These are phyloP conservation scores for Castanea mollissima DNA, from an alignment of 306 rosid genomes.

Conservation along the genomic window DNA sequence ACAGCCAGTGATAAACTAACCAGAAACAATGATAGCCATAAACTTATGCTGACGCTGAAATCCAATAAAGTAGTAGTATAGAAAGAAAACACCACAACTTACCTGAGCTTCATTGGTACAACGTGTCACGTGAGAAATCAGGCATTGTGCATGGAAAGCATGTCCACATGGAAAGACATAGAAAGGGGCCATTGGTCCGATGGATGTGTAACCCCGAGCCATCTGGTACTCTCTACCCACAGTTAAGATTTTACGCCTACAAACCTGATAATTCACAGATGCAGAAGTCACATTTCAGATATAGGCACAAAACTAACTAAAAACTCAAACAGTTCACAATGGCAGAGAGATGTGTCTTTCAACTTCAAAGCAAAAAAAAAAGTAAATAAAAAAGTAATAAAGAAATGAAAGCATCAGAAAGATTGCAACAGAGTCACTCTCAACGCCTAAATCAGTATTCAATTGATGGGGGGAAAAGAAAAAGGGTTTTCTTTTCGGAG, in stretches of 20 bases:
- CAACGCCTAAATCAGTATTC: background rate
- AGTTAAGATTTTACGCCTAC: conserved; percentile 72
- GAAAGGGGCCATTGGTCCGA: conserved; percentile 93
- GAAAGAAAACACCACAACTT: conserved; percentile 25
- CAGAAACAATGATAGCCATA: background rate
- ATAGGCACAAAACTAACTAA: conserved; percentile 4
- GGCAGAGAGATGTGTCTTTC: background rate
- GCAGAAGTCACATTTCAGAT: conserved; percentile 25
- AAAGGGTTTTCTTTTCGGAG: background rate
- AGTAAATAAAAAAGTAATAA: background rate
- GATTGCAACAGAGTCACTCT: background rate
- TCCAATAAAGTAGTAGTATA: background rate
- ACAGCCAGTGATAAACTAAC: background rate
- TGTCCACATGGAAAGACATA: conserved; percentile 96
- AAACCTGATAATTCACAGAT: conserved; percentile 52
- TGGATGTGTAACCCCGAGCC: conserved; percentile 67
- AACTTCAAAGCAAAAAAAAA: background rate
- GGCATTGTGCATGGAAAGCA: conserved; percentile 85
- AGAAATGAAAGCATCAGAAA: background rate
- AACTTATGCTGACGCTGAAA: background rate
- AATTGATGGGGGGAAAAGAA: too few relatives aligned
- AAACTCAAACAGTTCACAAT: background rate
- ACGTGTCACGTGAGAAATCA: conserved; percentile 92
- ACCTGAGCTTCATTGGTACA: conserved; percentile 75
- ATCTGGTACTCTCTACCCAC: conserved; percentile 70